Evolutionary conservation across 2,329 filamentous ascomycete species (phyloP).

Genomic region (Ceratocystis ficicola): DNA sequence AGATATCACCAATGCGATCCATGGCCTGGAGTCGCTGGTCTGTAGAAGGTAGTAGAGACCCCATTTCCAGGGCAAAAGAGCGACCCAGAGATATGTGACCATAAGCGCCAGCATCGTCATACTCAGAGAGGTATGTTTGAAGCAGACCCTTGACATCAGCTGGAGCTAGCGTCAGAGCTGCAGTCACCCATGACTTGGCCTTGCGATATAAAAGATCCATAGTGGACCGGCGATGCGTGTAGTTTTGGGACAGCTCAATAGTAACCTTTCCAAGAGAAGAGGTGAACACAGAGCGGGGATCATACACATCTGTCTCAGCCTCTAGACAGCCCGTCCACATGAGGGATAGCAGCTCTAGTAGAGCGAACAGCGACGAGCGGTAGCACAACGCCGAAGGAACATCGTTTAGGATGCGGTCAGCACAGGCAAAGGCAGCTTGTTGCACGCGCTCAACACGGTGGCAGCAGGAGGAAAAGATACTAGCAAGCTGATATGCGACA

Average conservation of each 20-base stretch:
- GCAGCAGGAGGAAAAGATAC: conserved; percentile 78
- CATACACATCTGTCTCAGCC: conserved; percentile 85
- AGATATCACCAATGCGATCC: conserved; percentile 57
- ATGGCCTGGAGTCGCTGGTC: conserved; percentile 79
- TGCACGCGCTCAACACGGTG: conserved; percentile 89
- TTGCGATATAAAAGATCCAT: conserved; percentile 64
- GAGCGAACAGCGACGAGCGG: conserved; percentile 76
- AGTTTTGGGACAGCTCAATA: conserved; percentile 89
- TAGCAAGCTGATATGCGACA: conserved; percentile 74
- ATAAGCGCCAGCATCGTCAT: conserved; percentile 73
- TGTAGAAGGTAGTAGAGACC: conserved; percentile 69
- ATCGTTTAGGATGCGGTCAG: conserved; percentile 71
- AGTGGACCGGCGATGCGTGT: conserved; percentile 66
- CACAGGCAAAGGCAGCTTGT: conserved; percentile 68
- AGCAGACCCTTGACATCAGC: conserved; percentile 89
- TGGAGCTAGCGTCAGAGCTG: conserved; percentile 72
- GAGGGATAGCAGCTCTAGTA: conserved; percentile 80
- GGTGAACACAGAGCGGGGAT: conserved; percentile 68
- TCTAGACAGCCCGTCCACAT: conserved; percentile 95
- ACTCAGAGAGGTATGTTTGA: conserved; percentile 92
- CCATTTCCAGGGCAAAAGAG: conserved; percentile 89
- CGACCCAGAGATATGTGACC: conserved; percentile 85
- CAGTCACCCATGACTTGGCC: conserved; percentile 68
- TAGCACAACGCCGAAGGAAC: conserved; percentile 87
- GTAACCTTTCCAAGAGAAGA: conserved; percentile 67